Percentiles rank a stretch among this genome's conserved stretches.
These are phyloP conservation scores for Alternaria viburni DNA, from an alignment of 2,329 filamentous ascomycete genomes.

Conservation along the genomic window DNA sequence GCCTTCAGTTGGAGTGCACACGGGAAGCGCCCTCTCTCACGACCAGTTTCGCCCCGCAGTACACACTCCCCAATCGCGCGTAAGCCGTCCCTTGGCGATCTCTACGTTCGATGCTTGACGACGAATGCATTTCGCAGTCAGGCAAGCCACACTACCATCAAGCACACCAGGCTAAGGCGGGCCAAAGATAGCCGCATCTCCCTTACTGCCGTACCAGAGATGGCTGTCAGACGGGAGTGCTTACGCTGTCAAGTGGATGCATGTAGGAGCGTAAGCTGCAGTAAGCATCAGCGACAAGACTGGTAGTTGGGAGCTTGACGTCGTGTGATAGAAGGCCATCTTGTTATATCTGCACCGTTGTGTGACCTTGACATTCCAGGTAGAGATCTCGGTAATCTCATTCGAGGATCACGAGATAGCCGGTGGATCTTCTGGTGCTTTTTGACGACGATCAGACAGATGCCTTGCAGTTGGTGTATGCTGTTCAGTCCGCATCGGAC, in stretches of 20 bases:
- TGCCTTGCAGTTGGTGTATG: not conserved
- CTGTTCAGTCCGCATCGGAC: conserved; percentile 2
- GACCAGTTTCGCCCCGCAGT: conserved; percentile 5
- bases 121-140: not conserved
- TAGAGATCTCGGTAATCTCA: conserved; percentile 1
- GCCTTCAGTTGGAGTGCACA: conserved; percentile 5
- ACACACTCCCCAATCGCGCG: not conserved
- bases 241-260: conserved; percentile 13
- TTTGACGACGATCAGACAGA: not conserved
- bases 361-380: not conserved
- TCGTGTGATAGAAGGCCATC: not conserved
- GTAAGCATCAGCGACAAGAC: conserved; percentile 31
- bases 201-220: conserved; percentile 5
- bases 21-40: conserved; percentile 6
- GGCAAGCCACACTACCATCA: conserved; percentile 7
- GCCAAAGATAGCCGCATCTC: conserved; percentile 2
- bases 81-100: conserved; percentile 11
- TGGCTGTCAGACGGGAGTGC: conserved; percentile 28
- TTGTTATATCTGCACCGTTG: not conserved
- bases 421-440: not conserved
- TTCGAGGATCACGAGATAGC: conserved; percentile 2
- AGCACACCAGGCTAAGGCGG: conserved; percentile 23
- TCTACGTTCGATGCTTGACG: not conserved
- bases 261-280: conserved; percentile 34
- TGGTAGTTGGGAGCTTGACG: conserved; percentile 19